These are phyloP conservation scores for Dothideomycetidae sp. DNA, from an alignment of 2,329 filamentous ascomycete species.

Conservation along the genomic window DNA sequence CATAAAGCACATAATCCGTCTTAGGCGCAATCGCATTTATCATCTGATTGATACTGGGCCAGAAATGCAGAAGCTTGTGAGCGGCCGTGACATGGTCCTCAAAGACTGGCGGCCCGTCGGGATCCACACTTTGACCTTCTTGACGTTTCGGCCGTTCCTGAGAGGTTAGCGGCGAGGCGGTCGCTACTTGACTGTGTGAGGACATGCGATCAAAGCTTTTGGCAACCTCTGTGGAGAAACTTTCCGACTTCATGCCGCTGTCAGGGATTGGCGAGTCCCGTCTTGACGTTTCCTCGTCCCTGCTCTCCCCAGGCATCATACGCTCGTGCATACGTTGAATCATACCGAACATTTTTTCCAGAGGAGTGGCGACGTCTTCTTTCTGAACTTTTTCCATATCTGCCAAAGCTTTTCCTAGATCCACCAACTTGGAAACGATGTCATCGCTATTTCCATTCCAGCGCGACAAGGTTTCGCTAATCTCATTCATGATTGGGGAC, in stretches of 20 bases:
- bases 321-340: no score
- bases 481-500: constrained; percentile 25
- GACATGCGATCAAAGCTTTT: background rate
- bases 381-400: background rate
- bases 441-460: constrained; percentile 25
- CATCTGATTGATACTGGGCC: constrained; percentile 32
- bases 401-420: background rate
- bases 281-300: constrained; percentile 8
- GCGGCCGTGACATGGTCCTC: constrained; percentile 84
- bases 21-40: constrained; percentile 17
- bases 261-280: constrained; percentile 1
- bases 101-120: constrained; percentile 40
- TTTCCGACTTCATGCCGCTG: background rate
- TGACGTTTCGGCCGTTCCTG: constrained; percentile 6
- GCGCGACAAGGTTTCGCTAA: constrained; percentile 27
- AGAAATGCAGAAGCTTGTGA: constrained; percentile 59
- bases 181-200: constrained; percentile 17
- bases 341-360: constrained; percentile 17
- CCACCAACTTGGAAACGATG: constrained; percentile 26
- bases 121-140: constrained; percentile 8
- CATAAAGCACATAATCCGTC: constrained; percentile 24
- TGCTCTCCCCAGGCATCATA: background rate
- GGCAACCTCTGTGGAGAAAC: background rate
- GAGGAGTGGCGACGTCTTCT: constrained; percentile 14
- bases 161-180: constrained; percentile 1